Percentiles rank a stretch among this genome's conserved stretches.
phyloP scores from a whole-genome alignment of 768 basidiomycete species.

The Leucosporidium yakuticum region DNA sequence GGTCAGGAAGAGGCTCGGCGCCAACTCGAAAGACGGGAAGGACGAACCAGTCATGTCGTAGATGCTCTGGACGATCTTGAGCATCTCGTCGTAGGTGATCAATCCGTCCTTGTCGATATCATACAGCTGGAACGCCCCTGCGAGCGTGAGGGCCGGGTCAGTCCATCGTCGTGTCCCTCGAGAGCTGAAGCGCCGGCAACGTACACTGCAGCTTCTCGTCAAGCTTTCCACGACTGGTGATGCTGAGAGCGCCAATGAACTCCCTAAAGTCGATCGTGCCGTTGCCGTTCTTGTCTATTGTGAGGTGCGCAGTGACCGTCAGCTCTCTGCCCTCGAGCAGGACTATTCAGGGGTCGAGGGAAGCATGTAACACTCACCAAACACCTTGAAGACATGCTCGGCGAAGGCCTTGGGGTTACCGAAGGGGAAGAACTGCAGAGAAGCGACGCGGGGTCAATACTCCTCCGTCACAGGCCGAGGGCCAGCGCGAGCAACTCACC shows the following conservation, averaged over 20 bases:
- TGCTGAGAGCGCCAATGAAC: conserved; percentile 94
- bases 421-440: conserved; percentile 86
- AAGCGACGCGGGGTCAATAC: too few relatives aligned
- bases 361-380: conserved; percentile 42
- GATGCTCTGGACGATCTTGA: conserved; percentile 93
- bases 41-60: conserved; percentile 99
- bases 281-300: conserved; percentile 74
- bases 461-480: too few relatives aligned
- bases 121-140: conserved; percentile 99
- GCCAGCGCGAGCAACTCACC: too few relatives aligned
- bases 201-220: conserved; percentile 98
- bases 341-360: neutral
- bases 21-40: conserved; percentile 50
- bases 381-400: conserved; percentile 97
- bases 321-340: neutral
- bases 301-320: conserved; percentile 8
- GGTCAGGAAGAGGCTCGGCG: neutral
- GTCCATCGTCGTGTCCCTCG: neutral
- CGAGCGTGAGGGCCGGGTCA: neutral
- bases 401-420: conserved; percentile 96
- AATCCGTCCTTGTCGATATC: conserved; percentile 97
- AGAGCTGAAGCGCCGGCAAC: conserved; percentile 39
- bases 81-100: conserved; percentile 99
- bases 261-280: conserved; percentile 99
- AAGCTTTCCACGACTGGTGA: conserved; percentile 83